Evolutionary conservation across 2,329 filamentous ascomycete species (phyloP).

Genomic region (Aspergillus pseudoterreus): DNA sequence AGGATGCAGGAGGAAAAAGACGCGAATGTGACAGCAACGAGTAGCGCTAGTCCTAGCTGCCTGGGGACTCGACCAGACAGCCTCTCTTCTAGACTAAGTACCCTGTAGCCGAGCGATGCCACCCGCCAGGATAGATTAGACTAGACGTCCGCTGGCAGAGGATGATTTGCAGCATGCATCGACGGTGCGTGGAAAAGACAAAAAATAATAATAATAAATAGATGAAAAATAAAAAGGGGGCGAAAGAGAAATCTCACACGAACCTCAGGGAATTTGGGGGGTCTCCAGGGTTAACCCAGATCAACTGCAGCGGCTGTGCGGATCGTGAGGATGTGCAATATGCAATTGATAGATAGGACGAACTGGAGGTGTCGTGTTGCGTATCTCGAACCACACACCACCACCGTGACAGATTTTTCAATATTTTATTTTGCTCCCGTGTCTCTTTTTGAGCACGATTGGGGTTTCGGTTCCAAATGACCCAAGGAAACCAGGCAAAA

Average conservation of each 20-base stretch:
- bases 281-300: neutral
- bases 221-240: neutral
- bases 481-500: neutral
- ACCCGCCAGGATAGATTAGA: neutral
- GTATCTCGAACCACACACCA: neutral
- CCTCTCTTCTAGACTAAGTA: conserved; percentile 3
- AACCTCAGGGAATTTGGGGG: neutral
- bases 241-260: neutral
- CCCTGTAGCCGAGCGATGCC: conserved; percentile 1
- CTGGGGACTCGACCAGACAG: conserved; percentile 11
- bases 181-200: conserved; percentile 11
- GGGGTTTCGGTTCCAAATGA: neutral
- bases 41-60: conserved; percentile 14
- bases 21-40: conserved; percentile 20
- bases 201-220: neutral
- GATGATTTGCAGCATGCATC: conserved; percentile 22
- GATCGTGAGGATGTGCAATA: neutral
- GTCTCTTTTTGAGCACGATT: neutral
- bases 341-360: conserved; percentile 5
- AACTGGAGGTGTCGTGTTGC: neutral
- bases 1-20: conserved; percentile 27
- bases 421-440: too few relatives aligned
- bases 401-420: neutral
- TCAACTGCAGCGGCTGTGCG: neutral
- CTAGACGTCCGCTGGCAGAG: conserved; percentile 12